These are phyloP conservation scores for Didymella segeticola DNA, from an alignment of 2,329 filamentous ascomycete genomes.

Conservation along the genomic window DNA sequence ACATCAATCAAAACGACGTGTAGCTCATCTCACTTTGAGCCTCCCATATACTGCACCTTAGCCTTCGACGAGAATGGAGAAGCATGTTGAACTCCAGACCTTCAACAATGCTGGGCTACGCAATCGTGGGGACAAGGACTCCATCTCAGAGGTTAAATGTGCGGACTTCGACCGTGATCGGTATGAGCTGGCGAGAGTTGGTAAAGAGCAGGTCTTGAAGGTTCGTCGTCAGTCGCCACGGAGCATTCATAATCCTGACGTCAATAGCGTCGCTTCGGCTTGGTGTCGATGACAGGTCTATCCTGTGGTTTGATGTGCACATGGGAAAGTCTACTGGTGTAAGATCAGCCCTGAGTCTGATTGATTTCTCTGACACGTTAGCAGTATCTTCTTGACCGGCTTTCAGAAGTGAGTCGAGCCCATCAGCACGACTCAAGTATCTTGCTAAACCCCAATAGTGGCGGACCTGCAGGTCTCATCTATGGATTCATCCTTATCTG, in stretches of 20 bases:
- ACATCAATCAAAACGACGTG: constrained; percentile 12
- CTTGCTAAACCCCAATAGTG: constrained; percentile 28
- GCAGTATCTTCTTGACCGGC: constrained; percentile 44
- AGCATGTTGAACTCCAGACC: constrained; percentile 36
- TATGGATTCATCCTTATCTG: constrained; percentile 48
- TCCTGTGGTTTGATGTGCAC: constrained; percentile 48
- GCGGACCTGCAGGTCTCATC: constrained; percentile 47
- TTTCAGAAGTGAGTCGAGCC: constrained; percentile 41
- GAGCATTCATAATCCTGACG: constrained; percentile 11
- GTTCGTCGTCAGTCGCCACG: constrained; percentile 19
- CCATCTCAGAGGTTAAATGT: constrained; percentile 34
- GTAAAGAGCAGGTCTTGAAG: constrained; percentile 47
- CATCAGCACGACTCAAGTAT: neutral
- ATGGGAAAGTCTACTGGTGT: constrained; percentile 49
- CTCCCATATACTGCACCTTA: neutral
- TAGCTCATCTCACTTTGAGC: neutral
- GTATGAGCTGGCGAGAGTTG: constrained; percentile 45
- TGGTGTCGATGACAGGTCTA: constrained; percentile 48
- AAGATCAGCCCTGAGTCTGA: constrained; percentile 11
- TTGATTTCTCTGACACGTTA: constrained; percentile 3
- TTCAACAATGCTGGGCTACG: constrained; percentile 36
- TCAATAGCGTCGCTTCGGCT: constrained; percentile 44
- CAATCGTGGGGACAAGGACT: constrained; percentile 29
- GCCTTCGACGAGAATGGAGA: constrained; percentile 36
- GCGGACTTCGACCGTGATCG: constrained; percentile 40